Conservation (phyloP, 139 green algal genomes). For the Chlamydomonas schloesseri region DNA sequence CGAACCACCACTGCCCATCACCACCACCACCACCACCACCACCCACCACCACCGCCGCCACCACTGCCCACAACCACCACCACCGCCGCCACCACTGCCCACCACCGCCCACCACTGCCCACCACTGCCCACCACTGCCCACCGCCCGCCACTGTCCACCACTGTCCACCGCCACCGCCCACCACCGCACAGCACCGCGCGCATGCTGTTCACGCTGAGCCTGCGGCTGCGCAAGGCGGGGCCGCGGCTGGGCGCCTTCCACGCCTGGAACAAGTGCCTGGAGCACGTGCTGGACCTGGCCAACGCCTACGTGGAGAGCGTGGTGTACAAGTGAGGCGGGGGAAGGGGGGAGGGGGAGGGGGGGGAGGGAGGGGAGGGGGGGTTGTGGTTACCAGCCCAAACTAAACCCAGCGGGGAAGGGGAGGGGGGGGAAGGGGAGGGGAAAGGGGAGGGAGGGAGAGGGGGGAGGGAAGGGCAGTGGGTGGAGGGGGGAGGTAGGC, state of each 20-base stretch:
- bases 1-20: not conserved
- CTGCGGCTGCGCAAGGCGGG: constrained; percentile 83
- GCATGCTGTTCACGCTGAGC: constrained; percentile 84
- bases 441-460: too few relatives aligned
- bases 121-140: too few relatives aligned
- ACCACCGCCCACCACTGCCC: too few relatives aligned
- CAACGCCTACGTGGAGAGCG: constrained; percentile 68
- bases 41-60: too few relatives aligned
- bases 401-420: not conserved
- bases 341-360: not conserved
- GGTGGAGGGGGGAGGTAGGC: too few relatives aligned
- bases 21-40: too few relatives aligned
- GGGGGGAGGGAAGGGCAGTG: too few relatives aligned
- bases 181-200: constrained; percentile 41
- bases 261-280: constrained; percentile 86
- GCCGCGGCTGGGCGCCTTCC: constrained; percentile 68
- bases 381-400: not conserved
- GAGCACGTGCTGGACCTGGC: constrained; percentile 80
- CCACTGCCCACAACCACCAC: too few relatives aligned
- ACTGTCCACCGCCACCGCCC: not conserved
- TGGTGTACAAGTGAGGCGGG: constrained; percentile 47
- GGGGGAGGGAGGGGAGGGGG: not conserved
- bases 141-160: not conserved
- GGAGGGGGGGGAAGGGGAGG: too few relatives aligned
- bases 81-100: not conserved